A percentile compares a stretch with the other conserved stretches of the same genome.
phyloP scores from a whole-genome alignment of 2,329 filamentous ascomycete species.

The Arthrobotrys entomopaga region DNA sequence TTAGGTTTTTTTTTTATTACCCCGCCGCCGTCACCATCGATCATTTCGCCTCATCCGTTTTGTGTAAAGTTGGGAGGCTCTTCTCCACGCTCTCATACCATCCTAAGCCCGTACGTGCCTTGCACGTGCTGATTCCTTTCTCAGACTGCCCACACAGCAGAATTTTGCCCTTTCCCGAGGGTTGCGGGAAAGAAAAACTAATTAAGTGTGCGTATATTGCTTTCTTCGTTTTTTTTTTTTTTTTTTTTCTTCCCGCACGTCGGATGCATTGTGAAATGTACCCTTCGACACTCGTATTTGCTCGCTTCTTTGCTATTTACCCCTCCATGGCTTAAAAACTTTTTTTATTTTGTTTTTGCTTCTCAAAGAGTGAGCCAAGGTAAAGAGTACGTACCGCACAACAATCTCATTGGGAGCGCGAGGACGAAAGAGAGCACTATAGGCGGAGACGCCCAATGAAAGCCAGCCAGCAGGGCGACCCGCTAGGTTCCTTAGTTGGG shows the following conservation, averaged over 20 bases:
- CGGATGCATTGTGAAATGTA: conserved; percentile 31
- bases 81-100: conserved; percentile 49
- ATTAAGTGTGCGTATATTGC: conserved; percentile 51
- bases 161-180: conserved; percentile 30
- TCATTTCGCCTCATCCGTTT: conserved; percentile 52
- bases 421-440: conserved; percentile 33
- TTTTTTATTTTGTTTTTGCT: conserved; percentile 38
- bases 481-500: conserved; percentile 45
- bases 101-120: conserved; percentile 39
- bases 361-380: conserved; percentile 36
- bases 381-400: conserved; percentile 47
- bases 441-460: conserved; percentile 46
- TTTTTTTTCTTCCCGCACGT: conserved; percentile 40
- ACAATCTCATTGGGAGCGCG: conserved; percentile 47
- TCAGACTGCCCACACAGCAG: conserved; percentile 24
- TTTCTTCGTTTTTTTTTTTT: conserved; percentile 26
- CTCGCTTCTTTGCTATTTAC: conserved; percentile 36
- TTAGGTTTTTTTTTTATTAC: conserved; percentile 44
- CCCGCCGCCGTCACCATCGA: conserved; percentile 50
- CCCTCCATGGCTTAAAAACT: conserved; percentile 48
- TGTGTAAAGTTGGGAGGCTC: conserved; percentile 46
- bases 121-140: conserved; percentile 43
- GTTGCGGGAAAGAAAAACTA: conserved; percentile 35
- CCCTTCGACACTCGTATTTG: conserved; percentile 32
- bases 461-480: conserved; percentile 54